phyloP scores from a whole-genome alignment of 2,329 filamentous ascomycete species.

The Chrysoporthe puriensis region DNA sequence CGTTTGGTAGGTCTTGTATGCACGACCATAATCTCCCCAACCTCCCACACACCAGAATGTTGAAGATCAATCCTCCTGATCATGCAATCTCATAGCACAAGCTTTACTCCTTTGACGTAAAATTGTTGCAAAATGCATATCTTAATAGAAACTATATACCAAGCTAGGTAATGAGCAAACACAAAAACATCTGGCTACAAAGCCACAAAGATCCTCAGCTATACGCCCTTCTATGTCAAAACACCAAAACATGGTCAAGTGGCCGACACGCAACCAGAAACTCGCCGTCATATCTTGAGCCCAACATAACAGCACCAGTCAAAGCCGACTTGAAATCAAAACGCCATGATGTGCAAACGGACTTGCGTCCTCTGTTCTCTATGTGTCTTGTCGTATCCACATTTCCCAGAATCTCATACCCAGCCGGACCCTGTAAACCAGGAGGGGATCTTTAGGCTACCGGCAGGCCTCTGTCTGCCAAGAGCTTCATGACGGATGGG shows the following conservation, averaged over 20 bases:
- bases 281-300: background rate
- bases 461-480: background rate
- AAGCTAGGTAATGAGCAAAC: background rate
- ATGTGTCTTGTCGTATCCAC: background rate
- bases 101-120: no score
- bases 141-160: background rate
- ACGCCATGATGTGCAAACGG: slow-evolving; percentile 1
- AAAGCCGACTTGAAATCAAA: background rate
- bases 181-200: background rate
- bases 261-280: background rate
- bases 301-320: background rate
- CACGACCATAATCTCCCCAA: no score
- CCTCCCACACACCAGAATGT: no score
- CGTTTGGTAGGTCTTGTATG: no score
- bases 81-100: no score
- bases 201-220: background rate
- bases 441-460: background rate
- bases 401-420: background rate
- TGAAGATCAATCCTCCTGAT: no score
- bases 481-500: background rate
- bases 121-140: no score
- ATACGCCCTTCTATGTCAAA: background rate
- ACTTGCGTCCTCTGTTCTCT: slow-evolving; percentile 3
- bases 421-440: background rate
- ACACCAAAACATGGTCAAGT: background rate